Evolutionary conservation across 768 basidiomycete genomes (phyloP), one percentile per base, ranked within the genome.

Genomic region (Trametes gibbosa): DNA sequence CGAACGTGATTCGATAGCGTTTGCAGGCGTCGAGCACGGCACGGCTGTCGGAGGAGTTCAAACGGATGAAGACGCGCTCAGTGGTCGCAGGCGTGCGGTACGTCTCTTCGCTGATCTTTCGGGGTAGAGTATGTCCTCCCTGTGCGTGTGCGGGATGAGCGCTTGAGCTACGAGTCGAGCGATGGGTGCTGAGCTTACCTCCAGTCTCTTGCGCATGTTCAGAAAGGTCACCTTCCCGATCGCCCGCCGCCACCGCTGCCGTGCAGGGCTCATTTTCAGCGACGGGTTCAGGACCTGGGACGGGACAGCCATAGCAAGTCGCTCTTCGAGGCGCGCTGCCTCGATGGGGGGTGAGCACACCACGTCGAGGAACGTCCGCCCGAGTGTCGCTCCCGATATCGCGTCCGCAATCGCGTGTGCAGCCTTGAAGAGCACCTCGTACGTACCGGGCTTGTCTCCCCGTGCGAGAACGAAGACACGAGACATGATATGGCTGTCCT

Each of bases 41-140:
- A 10, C 58, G 52, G 13, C 75, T 77, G 41, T 72, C 66, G 8
- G 72, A 65, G 0, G 43, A 43, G 1, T 76, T 69, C 43, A 79
- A 73, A 7, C 39, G 62, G 57, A 24, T 51, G 56, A 4, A 53
- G 40, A 12, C 68, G 1, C 45, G 14, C 27, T n/a, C 29, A 68
- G 66, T 21, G 79, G 75, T 64, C 5, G 82, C 75, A 7, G 78
- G 75, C 0, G 69, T 72, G 43, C 66, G 67, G 1, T 65, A 61
- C 0, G 80, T 80, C 5, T 66, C 54, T 27, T 63, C 65, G 0
- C 77, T 75, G 35, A 75, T 52, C 16, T 69, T 77, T 46, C 79
- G 73, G 2, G 84, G 83, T 9, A 85, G 72, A 0, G 81, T 80
- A 48, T 85, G 84, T 2, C 84, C 84, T 3, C 84, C 84, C 84